Base-by-base conservation (phyloP, 2,329 filamentous ascomycete species). In the Raffaelea deltoideospora region DNA sequence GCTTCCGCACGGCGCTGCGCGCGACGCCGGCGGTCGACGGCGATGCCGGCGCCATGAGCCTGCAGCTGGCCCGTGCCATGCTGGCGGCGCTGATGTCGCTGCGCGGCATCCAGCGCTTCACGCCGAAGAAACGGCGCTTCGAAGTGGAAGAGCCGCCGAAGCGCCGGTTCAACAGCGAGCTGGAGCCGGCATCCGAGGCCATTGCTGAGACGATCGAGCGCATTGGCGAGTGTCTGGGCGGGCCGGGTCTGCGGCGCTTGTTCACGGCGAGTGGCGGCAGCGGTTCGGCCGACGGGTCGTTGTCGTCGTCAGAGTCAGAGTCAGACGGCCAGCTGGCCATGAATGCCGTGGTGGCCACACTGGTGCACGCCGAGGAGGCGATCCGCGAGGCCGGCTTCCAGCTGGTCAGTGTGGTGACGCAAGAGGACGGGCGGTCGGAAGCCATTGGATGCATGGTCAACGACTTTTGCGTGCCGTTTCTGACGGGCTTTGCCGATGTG, bases 361-460 rank as follows among this genome's bases (percentile, higher is more conserved):
- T 95, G 7, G 76, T 95, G 38, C 86, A 86, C 31, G 82, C 84
- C 14, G 79, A 92, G 46, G 65, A 80, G 38, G 69, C 76, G 40
- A 77, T 90, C 24, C 85, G 84, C 42, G 79, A 87, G 51, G 79
- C 83, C 14, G 78, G 82, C 1, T 71, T 87, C 7, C 80, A 86
- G 45, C 62, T 96, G 21, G 69, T 96, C 45, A 94, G 94, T 55
- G 75, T 75, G 26, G 72, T 88, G 48, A 90, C 83, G 26, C 72
- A 71, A 9, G 75, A 92, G 53, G 52, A 62, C 24, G 61, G 59
- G 17, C 65, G 69, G 34, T 56, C 58, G 27, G 66, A 68, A 13
- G 67, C 67, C 6, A 53, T 72, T n/a, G 52, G 52, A 10, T 59
- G 54, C 43, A 51, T 72, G 43, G 50, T 71, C 3, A 53, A 60